phyloP scores from a whole-genome alignment of 2,329 filamentous ascomycete genomes.

The Zelopaecilomyces penicillatus region DNA sequence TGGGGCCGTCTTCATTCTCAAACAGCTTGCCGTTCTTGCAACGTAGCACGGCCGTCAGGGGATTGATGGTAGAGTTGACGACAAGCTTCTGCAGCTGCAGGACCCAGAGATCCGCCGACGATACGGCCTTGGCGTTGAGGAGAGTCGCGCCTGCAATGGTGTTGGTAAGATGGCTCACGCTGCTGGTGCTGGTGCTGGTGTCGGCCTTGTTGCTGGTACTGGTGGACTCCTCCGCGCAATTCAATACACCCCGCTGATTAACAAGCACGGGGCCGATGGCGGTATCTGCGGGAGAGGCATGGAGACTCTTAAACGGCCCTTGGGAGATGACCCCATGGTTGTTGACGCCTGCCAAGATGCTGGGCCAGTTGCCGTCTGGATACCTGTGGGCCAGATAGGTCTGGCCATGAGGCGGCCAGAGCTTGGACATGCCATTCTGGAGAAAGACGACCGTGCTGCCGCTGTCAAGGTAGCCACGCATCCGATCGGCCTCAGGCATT shows the following conservation, averaged over 20 bases:
- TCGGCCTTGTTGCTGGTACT: background rate
- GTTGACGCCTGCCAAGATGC: slow-evolving; percentile 61
- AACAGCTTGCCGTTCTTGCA: slow-evolving; percentile 74
- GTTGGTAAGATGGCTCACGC: slow-evolving; percentile 30
- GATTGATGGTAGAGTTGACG: slow-evolving; percentile 73
- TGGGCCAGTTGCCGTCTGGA: slow-evolving; percentile 38
- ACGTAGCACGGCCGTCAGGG: slow-evolving; percentile 70
- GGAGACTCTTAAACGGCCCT: slow-evolving; percentile 42
- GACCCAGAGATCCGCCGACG: slow-evolving; percentile 38
- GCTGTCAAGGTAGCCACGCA: slow-evolving; percentile 54
- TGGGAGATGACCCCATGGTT: slow-evolving; percentile 48
- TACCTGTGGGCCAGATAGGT: slow-evolving; percentile 36
- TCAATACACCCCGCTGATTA: slow-evolving; percentile 8
- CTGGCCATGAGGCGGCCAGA: slow-evolving; percentile 45
- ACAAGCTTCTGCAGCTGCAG: slow-evolving; percentile 82
- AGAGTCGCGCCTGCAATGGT: slow-evolving; percentile 34
- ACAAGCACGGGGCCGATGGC: slow-evolving; percentile 38
- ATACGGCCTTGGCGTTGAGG: slow-evolving; percentile 32
- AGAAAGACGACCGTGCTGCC: slow-evolving; percentile 71
- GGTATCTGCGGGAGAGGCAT: slow-evolving; percentile 42
- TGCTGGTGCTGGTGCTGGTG: slow-evolving; percentile 1
- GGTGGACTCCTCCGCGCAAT: too few species aligned
- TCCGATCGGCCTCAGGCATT: slow-evolving; percentile 47
- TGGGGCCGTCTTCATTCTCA: slow-evolving; percentile 38
- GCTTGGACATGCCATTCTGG: slow-evolving; percentile 77